Evolutionary conservation across 1,284 basidiomycete genomes (phyloP).

Genomic region (Trichosporon ovoides): DNA sequence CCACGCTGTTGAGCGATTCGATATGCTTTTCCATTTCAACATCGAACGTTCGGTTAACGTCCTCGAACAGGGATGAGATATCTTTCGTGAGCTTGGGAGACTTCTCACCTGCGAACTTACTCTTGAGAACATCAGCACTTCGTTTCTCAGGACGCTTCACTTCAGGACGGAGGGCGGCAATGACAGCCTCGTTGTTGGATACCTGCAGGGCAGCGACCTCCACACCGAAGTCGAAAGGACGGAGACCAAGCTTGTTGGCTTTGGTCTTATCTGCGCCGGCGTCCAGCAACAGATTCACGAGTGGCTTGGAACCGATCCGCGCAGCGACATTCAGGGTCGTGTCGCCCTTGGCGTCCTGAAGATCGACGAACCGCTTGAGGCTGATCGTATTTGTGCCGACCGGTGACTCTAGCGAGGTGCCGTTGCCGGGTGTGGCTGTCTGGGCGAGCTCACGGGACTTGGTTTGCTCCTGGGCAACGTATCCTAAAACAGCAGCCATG

Average conservation of each 20-base stretch:
- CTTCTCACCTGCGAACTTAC: constrained; percentile 50
- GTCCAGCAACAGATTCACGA: constrained; percentile 83
- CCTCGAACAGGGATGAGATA: constrained; percentile 76
- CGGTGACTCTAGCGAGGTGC: not conserved
- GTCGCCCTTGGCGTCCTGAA: constrained; percentile 94
- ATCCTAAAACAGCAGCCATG: constrained; percentile 83
- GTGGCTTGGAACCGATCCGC: constrained; percentile 79
- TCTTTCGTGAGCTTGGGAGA: constrained; percentile 52
- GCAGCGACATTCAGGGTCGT: constrained; percentile 94
- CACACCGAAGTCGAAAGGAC: constrained; percentile 88
- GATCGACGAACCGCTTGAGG: constrained; percentile 75
- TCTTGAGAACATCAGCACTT: constrained; percentile 81
- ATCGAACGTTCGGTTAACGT: constrained; percentile 70
- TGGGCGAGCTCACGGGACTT: constrained; percentile 10
- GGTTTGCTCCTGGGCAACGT: constrained; percentile 54
- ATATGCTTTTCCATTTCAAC: constrained; percentile 80
- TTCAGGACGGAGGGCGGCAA: constrained; percentile 63
- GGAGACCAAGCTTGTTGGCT: constrained; percentile 89
- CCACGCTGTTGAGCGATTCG: constrained; percentile 75
- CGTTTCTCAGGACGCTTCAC: constrained; percentile 72
- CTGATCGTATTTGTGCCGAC: constrained; percentile 20
- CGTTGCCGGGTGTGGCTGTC: constrained; percentile 19
- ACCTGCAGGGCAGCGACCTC: constrained; percentile 63
- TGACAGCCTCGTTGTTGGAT: constrained; percentile 66
- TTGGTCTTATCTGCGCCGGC: constrained; percentile 86